Conservation (phyloP, 306 rosid genomes). For the Hippophae gyantsensis region DNA sequence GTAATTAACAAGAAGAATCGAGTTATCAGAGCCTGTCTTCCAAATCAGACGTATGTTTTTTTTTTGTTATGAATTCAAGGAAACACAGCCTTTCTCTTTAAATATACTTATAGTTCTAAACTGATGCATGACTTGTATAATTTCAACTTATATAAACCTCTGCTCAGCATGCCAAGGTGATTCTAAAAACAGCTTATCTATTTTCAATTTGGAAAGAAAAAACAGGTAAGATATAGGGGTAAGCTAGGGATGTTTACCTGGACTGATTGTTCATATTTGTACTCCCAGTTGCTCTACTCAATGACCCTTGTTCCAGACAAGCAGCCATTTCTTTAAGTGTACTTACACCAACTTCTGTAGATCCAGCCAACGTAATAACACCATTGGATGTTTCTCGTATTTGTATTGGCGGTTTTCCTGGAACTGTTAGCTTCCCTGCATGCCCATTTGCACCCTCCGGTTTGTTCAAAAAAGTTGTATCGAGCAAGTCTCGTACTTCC, state of each 20-base stretch:
- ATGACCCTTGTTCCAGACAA: constrained; percentile 94
- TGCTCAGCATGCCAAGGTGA: background rate
- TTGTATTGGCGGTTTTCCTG: constrained; percentile 93
- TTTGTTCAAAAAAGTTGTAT: constrained; percentile 62
- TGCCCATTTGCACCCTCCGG: constrained; percentile 78
- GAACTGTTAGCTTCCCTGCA: constrained; percentile 52
- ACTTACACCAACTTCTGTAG: constrained; percentile 82
- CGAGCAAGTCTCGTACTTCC: constrained; percentile 95
- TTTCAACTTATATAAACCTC: too few species aligned
- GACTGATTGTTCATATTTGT: constrained; percentile 99
- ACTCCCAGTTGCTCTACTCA: constrained; percentile 97
- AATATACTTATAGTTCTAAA: too few species aligned
- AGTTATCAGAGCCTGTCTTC: too few species aligned
- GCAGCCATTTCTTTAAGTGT: constrained; percentile 89
- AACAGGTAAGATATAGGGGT: background rate
- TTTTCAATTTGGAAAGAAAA: background rate
- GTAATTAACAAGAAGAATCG: too few species aligned
- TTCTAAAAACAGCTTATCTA: background rate
- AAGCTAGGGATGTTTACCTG: constrained; percentile 36
- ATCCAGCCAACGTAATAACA: constrained; percentile 93
- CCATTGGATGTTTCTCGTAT: constrained; percentile 99
- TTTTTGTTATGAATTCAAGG: too few species aligned
- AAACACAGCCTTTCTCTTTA: too few species aligned
- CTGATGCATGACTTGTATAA: too few species aligned
- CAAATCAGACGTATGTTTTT: too few species aligned